Evolutionary conservation across 2,329 filamentous ascomycete genomes (phyloP).

Genomic region (Epichloe coenophiala): DNA sequence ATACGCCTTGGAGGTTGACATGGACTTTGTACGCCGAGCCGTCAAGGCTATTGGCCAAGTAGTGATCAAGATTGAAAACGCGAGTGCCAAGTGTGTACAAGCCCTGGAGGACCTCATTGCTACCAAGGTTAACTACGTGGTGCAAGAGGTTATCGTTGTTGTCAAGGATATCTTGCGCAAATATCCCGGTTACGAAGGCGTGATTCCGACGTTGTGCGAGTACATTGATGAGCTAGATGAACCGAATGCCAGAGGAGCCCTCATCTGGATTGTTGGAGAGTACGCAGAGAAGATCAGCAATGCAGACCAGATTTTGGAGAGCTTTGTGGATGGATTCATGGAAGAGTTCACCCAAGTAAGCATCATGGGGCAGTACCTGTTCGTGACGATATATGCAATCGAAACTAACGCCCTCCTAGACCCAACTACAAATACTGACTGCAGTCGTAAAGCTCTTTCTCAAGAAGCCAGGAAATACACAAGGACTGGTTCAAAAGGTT

Average conservation of each 20-base stretch:
- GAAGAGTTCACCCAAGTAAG: constrained; percentile 90
- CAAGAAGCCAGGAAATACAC: constrained; percentile 87
- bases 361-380: background rate
- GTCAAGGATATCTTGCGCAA: constrained; percentile 98
- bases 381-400: background rate
- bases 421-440: constrained; percentile 94
- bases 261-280: constrained; percentile 98
- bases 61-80: constrained; percentile 93
- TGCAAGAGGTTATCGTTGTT: constrained; percentile 96
- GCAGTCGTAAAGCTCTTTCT: constrained; percentile 95
- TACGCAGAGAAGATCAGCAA: constrained; percentile 99
- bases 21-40: constrained; percentile 93
- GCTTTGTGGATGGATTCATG: constrained; percentile 87
- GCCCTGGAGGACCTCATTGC: constrained; percentile 86
- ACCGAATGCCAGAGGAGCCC: constrained; percentile 72
- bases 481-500: constrained; percentile 86
- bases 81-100: constrained; percentile 91
- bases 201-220: constrained; percentile 91
- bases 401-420: constrained; percentile 34
- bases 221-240: constrained; percentile 96
- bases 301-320: constrained; percentile 81
- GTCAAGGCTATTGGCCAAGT: constrained; percentile 96
- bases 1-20: constrained; percentile 94
- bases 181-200: constrained; percentile 94
- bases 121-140: constrained; percentile 97